Evolutionary conservation across 2,329 filamentous ascomycete genomes (phyloP), one percentile per base, ranked within the genome.

Genomic region (Tolypocladium ovalisporum): DNA sequence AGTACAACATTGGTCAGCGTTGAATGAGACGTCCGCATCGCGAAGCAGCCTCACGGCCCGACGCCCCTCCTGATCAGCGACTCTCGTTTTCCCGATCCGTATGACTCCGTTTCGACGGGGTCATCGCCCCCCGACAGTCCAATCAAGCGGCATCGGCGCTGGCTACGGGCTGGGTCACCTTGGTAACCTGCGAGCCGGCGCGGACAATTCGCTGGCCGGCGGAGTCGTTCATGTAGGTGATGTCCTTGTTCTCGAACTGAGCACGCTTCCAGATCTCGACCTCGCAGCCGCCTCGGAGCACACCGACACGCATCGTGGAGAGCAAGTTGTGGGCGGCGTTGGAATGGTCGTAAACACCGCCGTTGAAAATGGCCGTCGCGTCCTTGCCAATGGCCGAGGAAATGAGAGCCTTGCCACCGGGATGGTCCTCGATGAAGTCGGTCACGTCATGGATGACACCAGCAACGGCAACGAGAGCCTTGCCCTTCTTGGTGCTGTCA

Each of bases 251-350:
- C 75, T 92, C 88, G 66, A 85, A 83, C 72, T 92, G 87, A 57
- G 88, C 84, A 47, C 89, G 86, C 83, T 94, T 94, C 90, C 90
- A 95, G 74, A 94, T 91, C 79, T 95, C 90, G 34, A 95, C 90
- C 72, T 94, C 90, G 70, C 88, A 90, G 49, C 90, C 90, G 62
- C 90, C 90, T 55, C 89, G 88, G 62, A 95, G 87, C 54, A 95
- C 89, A 73, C 89, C 90, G 17, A 94, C 86, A 64, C 90, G 83
- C 89, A 94, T 94, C 64, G 89, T 94, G 9, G 88, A 91, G 62
- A 95, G 81, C 60, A 94, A 75, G 76, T 95, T 95, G 80, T 95
- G 90, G 39, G 90, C 90, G 57, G 89, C 90, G 75, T 95, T 95
- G 71, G 87, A 90, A 79, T 95, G 90, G 71, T 87, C 83, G 78